These are phyloP conservation scores for Heritiera fomes DNA, from an alignment of 345 rosid genomes.

Conservation along the genomic window DNA sequence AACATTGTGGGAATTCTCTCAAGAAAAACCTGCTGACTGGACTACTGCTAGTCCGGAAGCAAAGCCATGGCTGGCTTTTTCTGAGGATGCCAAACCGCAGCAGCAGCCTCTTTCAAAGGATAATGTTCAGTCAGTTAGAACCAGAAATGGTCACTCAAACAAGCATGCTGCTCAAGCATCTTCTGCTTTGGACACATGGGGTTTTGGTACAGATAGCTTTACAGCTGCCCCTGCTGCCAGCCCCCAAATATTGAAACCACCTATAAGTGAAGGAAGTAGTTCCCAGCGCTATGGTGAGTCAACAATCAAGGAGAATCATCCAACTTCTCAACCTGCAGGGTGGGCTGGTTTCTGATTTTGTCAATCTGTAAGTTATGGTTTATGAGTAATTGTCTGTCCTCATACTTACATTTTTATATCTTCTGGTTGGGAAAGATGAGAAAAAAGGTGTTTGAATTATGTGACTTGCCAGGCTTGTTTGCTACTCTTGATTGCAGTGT, in stretches of 20 bases:
- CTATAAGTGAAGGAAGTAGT: constrained; percentile 46
- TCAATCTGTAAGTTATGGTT: not conserved
- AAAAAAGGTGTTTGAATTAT: not conserved
- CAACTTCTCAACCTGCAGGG: constrained; percentile 82
- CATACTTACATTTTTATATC: not conserved
- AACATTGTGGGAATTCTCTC: constrained; percentile 27
- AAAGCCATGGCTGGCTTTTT: constrained; percentile 79
- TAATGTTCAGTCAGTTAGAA: constrained; percentile 49
- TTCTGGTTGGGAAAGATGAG: constrained; percentile 6
- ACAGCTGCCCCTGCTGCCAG: constrained; percentile 48
- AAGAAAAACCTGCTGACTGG: constrained; percentile 57
- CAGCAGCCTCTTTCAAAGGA: constrained; percentile 44
- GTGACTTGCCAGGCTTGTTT: constrained; percentile 1
- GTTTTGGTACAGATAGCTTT: constrained; percentile 78
- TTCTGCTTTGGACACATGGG: constrained; percentile 66
- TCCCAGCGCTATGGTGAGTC: constrained; percentile 45
- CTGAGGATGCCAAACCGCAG: constrained; percentile 52
- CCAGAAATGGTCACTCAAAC: constrained; percentile 43
- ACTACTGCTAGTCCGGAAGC: constrained; percentile 47
- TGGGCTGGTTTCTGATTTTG: constrained; percentile 88
- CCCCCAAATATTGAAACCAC: constrained; percentile 35
- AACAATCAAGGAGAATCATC: constrained; percentile 47
- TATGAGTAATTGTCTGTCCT: not conserved
- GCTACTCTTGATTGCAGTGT: not conserved
- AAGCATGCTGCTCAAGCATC: constrained; percentile 53